Conservation (phyloP, 176 grass and related monocot species). For the Miscanthus lutarioriparius region DNA sequence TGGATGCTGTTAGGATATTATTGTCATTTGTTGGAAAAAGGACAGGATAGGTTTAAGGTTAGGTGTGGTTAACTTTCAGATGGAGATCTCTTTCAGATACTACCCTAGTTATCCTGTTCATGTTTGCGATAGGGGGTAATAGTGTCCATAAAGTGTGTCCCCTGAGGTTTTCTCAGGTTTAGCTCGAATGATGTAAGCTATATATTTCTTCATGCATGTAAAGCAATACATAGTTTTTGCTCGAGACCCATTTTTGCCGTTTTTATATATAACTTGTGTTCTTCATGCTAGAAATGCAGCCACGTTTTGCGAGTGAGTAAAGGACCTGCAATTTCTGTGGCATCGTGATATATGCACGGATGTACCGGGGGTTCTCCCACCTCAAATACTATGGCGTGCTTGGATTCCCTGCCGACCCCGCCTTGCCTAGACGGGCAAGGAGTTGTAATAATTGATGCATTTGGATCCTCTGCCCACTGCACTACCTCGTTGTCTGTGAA, state of each 20-base stretch:
- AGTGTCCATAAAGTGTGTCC: conserved; percentile 32
- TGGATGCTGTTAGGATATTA: conserved; percentile 41
- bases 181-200: conserved; percentile 28
- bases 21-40: conserved; percentile 39
- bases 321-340: not conserved
- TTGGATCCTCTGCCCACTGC: too few relatives aligned
- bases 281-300: not conserved
- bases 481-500: too few relatives aligned
- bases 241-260: not conserved
- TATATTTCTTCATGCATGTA: conserved; percentile 33
- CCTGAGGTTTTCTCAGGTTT: conserved; percentile 39
- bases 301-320: not conserved
- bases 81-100: not conserved
- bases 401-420: too few relatives aligned
- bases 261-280: too few relatives aligned
- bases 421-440: too few relatives aligned
- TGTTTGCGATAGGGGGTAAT: conserved; percentile 29
- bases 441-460: too few relatives aligned
- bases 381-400: too few relatives aligned
- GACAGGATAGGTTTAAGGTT: conserved; percentile 27
- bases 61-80: conserved; percentile 26
- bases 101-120: conserved; percentile 13
- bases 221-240: conserved; percentile 39
- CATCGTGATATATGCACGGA: too few relatives aligned
- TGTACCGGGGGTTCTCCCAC: too few relatives aligned